Evolutionary conservation across 2,329 filamentous ascomycete species (phyloP), one percentile per base, ranked within the genome.

Genomic region (Didymella pinodella): DNA sequence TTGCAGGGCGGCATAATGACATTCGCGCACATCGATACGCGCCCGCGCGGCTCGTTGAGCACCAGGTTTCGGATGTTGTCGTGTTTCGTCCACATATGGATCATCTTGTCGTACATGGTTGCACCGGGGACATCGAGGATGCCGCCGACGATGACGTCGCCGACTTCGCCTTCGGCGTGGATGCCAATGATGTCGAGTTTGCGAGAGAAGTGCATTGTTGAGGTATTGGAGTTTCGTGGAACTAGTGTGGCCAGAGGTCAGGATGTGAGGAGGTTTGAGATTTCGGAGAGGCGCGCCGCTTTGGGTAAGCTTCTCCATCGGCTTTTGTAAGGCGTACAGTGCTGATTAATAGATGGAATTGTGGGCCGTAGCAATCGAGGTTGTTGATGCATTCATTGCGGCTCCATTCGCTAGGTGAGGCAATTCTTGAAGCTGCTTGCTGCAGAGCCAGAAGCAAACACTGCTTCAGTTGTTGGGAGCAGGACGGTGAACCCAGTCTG

Each of bases 51-150:
- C 46, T 83, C 81, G 52, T 83, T 78, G 43, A 83, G 68, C 1
- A 83, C 66, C 5, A 83, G 67, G 34, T 80, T 70, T 2, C 81
- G 78, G 1, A 82, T 59, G 20, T 73, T 54, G 52, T 83, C 81
- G 7, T 77, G 70, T 29, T 81, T 69, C 4, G 75, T 69, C 58
- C 71, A 69, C 60, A 83, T 80, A 63, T 82, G 70, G 3, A 74
- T 63, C 18, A 84, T 65, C 62, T 84, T 84, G 4, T 83, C 80
- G 57, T 75, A 80, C 81, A 84, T 83, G 18, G 79, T 82, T 53
- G 78, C 1, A 74, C 68, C 0, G 76, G 71, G 32, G 12, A 54
- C 52, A 22, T 84, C 80, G 0, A 80, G 72, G 2, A 83, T 79
- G 18, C 81, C 82, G 16, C 81, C 80, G 11, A 78, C 75, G 45